Evolutionary conservation across 176 grass and related monocot genomes (phyloP).

Genomic region (Chloris gayana): DNA sequence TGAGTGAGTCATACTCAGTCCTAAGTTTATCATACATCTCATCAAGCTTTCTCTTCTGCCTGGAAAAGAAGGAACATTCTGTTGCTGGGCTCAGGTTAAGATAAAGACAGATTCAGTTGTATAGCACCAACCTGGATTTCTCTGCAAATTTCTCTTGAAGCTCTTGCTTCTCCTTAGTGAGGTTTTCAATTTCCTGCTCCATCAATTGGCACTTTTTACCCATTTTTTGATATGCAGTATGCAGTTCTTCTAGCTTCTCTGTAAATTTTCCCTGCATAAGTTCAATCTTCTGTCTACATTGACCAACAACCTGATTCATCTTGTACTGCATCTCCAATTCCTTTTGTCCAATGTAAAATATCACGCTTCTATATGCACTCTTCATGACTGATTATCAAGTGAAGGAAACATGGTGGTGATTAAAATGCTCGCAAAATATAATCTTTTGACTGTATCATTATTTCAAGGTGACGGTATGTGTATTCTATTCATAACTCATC

Average conservation of each 20-base stretch:
- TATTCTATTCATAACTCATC: background rate
- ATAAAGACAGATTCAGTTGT: constrained; percentile 22
- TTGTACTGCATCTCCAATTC: constrained; percentile 93
- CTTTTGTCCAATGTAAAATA: constrained; percentile 92
- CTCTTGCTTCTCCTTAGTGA: constrained; percentile 91
- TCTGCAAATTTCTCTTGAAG: constrained; percentile 89
- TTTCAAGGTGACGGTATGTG: constrained; percentile 1
- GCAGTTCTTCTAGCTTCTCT: constrained; percentile 84
- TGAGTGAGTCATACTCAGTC: constrained; percentile 66
- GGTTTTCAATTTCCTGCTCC: constrained; percentile 78
- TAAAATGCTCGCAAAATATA: constrained; percentile 28
- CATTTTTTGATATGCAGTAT: constrained; percentile 87
- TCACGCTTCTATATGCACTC: constrained; percentile 74
- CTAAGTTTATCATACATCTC: constrained; percentile 91
- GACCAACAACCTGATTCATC: constrained; percentile 73
- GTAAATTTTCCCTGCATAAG: constrained; percentile 78
- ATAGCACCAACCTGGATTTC: constrained; percentile 74
- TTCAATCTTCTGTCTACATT: constrained; percentile 87
- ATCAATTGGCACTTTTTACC: constrained; percentile 83
- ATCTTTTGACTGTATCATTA: constrained; percentile 35
- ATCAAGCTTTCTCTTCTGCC: constrained; percentile 90
- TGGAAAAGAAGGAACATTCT: constrained; percentile 40
- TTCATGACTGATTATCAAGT: constrained; percentile 75
- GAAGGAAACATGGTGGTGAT: constrained; percentile 37
- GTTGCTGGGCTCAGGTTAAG: constrained; percentile 15